phyloP scores from a whole-genome alignment of 192 early-diverging fungal genomes.

The Coemansia sp. region DNA sequence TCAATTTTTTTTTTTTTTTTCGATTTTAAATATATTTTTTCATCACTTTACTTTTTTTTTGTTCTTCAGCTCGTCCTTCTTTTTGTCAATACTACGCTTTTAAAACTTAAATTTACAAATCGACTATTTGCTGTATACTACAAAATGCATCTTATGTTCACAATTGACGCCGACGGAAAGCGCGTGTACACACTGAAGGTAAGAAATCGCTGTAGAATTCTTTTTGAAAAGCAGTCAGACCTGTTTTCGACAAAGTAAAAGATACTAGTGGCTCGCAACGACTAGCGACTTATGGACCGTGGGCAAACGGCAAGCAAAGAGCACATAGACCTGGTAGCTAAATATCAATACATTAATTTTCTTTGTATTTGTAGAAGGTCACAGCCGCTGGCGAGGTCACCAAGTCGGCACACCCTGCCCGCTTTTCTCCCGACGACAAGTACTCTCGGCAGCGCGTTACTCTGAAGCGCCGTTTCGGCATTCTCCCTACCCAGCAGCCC shows the following conservation, averaged over 20 bases:
- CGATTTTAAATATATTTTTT: too few species aligned
- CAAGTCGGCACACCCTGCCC: constrained; percentile 97
- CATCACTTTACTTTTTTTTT: too few species aligned
- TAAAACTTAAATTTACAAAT: not conserved
- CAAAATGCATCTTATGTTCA: constrained; percentile 95
- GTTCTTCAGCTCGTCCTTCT: too few species aligned
- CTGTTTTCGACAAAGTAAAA: too few species aligned
- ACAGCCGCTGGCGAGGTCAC: constrained; percentile 78
- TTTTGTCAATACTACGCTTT: not conserved
- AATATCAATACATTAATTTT: not conserved
- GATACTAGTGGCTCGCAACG: too few species aligned
- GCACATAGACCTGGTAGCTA: too few species aligned
- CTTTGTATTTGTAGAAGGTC: constrained; percentile 66
- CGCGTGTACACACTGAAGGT: constrained; percentile 97
- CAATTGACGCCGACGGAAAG: constrained; percentile 74
- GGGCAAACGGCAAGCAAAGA: too few species aligned
- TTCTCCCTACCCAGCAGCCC: constrained; percentile 74
- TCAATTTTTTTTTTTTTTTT: too few species aligned
- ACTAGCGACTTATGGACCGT: too few species aligned
- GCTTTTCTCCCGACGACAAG: constrained; percentile 99
- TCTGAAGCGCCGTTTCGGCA: constrained; percentile 91
- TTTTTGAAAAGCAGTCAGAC: not conserved
- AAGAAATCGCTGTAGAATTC: not conserved
- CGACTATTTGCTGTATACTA: not conserved
- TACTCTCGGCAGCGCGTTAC: constrained; percentile 97